A percentile compares a stretch with the other conserved stretches of the same genome.
phyloP scores from a whole-genome alignment of 208 protist species.

The Lotmaria passim region DNA sequence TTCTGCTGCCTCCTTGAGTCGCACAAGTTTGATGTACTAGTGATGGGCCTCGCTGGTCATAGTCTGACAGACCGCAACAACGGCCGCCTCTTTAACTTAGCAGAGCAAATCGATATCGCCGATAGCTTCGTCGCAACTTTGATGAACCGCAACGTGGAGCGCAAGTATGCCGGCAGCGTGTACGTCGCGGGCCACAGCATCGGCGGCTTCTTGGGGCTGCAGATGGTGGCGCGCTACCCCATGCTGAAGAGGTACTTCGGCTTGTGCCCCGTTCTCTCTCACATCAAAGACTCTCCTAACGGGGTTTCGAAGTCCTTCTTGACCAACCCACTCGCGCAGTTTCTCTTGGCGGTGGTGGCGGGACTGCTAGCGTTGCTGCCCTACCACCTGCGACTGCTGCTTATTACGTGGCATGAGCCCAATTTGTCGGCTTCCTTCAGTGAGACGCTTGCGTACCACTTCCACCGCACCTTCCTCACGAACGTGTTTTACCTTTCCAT shows the following conservation, averaged over 20 bases:
- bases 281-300: conserved; percentile 65
- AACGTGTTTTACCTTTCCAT: conserved; percentile 66
- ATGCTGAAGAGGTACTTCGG: conserved; percentile 66
- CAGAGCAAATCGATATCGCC: conserved; percentile 74
- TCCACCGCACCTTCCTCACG: conserved; percentile 30
- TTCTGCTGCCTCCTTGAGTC: conserved; percentile 43
- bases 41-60: conserved; percentile 81
- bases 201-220: conserved; percentile 70
- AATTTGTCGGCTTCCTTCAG: conserved; percentile 20
- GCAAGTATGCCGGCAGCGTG: conserved; percentile 52
- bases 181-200: conserved; percentile 84
- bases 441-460: conserved; percentile 33
- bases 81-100: conserved; percentile 61
- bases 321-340: conserved; percentile 40
- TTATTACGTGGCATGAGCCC: conserved; percentile 34
- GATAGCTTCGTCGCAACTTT: conserved; percentile 48
- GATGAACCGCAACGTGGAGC: conserved; percentile 18
- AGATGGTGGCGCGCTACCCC: conserved; percentile 57
- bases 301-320: conserved; percentile 45
- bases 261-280: conserved; percentile 68
- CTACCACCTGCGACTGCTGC: conserved; percentile 6
- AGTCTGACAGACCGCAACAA: conserved; percentile 65
- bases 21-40: conserved; percentile 58
- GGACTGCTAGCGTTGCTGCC: conserved; percentile 45
- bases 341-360: conserved; percentile 28